These are phyloP conservation scores for Eutrema heterophyllum DNA, from an alignment of 345 rosid species.

Conservation along the genomic window DNA sequence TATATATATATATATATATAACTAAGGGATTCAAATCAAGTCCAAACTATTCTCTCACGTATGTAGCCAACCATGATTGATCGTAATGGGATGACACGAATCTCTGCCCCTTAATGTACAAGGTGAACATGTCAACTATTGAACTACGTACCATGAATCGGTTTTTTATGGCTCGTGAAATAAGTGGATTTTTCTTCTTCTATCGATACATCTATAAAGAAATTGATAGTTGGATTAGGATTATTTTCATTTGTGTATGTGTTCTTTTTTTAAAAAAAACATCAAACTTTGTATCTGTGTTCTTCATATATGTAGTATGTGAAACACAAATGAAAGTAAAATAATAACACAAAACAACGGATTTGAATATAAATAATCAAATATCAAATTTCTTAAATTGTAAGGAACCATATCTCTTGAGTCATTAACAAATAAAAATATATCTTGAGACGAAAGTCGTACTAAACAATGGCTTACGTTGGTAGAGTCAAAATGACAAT, in stretches of 20 bases:
- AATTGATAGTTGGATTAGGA: background rate
- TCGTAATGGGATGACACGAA: too few relatives aligned
- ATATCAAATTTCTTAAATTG: too few relatives aligned
- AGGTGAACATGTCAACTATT: too few relatives aligned
- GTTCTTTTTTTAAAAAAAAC: too few relatives aligned
- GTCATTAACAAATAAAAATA: background rate
- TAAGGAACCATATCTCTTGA: background rate
- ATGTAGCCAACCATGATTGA: too few relatives aligned
- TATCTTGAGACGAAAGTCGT: background rate
- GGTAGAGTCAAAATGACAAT: too few relatives aligned
- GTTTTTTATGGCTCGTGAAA: too few relatives aligned
- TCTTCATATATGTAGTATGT: background rate
- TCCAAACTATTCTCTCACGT: too few relatives aligned
- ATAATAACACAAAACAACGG: background rate
- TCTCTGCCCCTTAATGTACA: too few relatives aligned
- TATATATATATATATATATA: too few relatives aligned
- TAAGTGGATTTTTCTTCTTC: background rate
- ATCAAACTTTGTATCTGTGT: background rate
- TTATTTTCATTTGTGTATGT: background rate
- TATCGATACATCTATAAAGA: background rate
- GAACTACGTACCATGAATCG: too few relatives aligned
- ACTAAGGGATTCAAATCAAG: too few relatives aligned
- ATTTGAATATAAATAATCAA: background rate
- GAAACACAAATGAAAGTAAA: background rate
- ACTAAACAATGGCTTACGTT: background rate